phyloP scores from a whole-genome alignment of 495 filamentous ascomycete species.

The Daldinia bambusicola region DNA sequence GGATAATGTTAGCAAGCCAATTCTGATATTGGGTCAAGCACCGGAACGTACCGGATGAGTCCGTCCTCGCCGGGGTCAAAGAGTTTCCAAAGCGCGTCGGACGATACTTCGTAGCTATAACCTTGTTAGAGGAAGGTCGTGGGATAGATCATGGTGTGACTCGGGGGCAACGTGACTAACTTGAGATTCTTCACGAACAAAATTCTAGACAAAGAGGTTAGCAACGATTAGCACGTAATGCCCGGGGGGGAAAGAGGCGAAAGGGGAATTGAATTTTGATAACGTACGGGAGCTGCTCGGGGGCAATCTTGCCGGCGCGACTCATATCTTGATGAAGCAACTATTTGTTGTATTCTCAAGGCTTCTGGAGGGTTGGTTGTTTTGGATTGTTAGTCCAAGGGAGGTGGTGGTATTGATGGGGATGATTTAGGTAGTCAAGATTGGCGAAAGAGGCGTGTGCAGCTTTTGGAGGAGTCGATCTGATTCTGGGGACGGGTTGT shows the following conservation, averaged over 20 bases:
- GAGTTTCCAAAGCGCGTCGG: constrained; percentile 51
- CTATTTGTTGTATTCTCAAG: constrained; percentile 24
- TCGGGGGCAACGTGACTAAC: constrained; percentile 23
- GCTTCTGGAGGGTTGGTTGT: constrained; percentile 24
- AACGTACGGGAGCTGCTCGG: constrained; percentile 88
- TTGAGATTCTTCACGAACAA: constrained; percentile 53
- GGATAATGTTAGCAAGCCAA: constrained; percentile 45
- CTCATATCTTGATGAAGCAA: constrained; percentile 67
- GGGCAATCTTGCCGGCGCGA: constrained; percentile 83
- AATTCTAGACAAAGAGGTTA: constrained; percentile 45
- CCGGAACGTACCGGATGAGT: constrained; percentile 46
- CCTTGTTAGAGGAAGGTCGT: constrained; percentile 15
- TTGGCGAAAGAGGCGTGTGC: constrained; percentile 47
- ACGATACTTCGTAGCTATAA: constrained; percentile 49
- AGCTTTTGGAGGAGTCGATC: constrained; percentile 41
- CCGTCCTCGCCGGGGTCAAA: constrained; percentile 51
- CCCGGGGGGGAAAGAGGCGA: neutral
- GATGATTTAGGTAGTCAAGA: constrained; percentile 33
- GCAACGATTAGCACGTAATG: constrained; percentile 5
- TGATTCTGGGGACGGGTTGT: constrained; percentile 26
- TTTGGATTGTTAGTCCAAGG: constrained; percentile 38
- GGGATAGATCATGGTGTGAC: neutral
- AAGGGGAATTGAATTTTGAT: constrained; percentile 9
- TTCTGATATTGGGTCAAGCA: neutral
- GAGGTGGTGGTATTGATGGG: constrained; percentile 30